These are phyloP conservation scores for Aspergillus eucalypticola DNA, from an alignment of 2,329 filamentous ascomycete species.

Conservation along the genomic window DNA sequence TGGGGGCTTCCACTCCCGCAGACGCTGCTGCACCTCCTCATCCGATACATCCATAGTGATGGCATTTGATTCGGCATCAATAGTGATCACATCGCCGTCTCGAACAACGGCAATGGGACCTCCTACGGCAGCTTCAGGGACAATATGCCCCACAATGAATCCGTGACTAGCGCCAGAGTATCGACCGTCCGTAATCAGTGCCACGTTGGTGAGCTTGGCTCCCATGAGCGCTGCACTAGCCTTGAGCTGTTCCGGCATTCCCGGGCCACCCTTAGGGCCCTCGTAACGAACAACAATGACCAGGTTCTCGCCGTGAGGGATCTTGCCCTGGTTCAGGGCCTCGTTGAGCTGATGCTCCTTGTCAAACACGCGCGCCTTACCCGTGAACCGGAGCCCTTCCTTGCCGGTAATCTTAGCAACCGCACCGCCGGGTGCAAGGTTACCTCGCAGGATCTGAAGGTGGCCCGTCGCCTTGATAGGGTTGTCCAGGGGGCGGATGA, in stretches of 20 bases:
- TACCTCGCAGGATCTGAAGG: slow-evolving; percentile 82
- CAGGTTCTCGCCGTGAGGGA: slow-evolving; percentile 74
- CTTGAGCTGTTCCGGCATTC: slow-evolving; percentile 94
- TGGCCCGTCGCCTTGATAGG: slow-evolving; percentile 87
- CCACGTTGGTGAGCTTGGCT: slow-evolving; percentile 81
- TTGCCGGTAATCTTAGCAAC: slow-evolving; percentile 98
- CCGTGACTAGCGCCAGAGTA: slow-evolving; percentile 88
- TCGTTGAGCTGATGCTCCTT: slow-evolving; percentile 78
- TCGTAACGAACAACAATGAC: slow-evolving; percentile 92
- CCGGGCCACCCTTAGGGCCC: slow-evolving; percentile 87
- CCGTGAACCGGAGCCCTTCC: slow-evolving; percentile 80
- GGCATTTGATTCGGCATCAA: slow-evolving; percentile 76
- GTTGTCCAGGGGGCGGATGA: slow-evolving; percentile 77
- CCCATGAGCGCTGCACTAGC: slow-evolving; percentile 91
- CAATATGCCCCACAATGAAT: slow-evolving; percentile 91
- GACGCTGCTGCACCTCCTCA: slow-evolving; percentile 67
- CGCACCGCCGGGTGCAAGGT: slow-evolving; percentile 82
- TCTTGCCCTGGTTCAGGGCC: slow-evolving; percentile 70
- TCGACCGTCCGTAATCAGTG: slow-evolving; percentile 86
- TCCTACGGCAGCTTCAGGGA: slow-evolving; percentile 84
- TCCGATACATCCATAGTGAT: slow-evolving; percentile 71
- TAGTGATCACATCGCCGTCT: slow-evolving; percentile 80
- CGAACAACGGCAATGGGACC: slow-evolving; percentile 82
- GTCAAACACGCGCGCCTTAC: slow-evolving; percentile 79
- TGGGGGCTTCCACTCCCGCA: slow-evolving; percentile 69